Evolutionary conservation across 1,284 basidiomycete genomes (phyloP).

Genomic region (Tausonia pullulans): DNA sequence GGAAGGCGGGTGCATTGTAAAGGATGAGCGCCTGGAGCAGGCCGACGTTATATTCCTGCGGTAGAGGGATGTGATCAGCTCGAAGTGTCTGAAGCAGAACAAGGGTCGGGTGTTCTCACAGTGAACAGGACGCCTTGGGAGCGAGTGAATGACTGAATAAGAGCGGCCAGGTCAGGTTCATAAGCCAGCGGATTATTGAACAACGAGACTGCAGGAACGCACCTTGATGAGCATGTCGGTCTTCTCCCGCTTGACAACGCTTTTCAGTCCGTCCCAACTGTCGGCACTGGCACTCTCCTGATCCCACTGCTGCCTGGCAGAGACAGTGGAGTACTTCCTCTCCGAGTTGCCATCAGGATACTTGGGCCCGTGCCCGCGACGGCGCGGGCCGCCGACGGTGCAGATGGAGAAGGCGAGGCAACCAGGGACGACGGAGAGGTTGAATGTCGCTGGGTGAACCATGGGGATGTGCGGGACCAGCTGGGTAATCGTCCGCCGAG

Average conservation of each 20-base stretch:
- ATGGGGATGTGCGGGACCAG: background rate
- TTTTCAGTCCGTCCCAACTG: slow-evolving; percentile 14
- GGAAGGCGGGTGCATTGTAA: slow-evolving; percentile 36
- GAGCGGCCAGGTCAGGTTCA: background rate
- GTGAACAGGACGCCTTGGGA: slow-evolving; percentile 34
- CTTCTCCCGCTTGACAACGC: slow-evolving; percentile 30
- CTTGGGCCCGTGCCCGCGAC: background rate
- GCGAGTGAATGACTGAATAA: slow-evolving; percentile 29
- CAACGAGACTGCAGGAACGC: slow-evolving; percentile 2
- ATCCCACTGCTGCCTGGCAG: background rate
- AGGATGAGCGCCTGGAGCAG: slow-evolving; percentile 36
- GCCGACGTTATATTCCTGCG: slow-evolving; percentile 30
- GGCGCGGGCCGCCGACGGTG: background rate
- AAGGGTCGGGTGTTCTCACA: slow-evolving; percentile 1
- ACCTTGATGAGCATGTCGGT: slow-evolving; percentile 38
- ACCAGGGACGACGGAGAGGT: background rate
- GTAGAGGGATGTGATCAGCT: background rate
- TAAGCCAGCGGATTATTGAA: too few species aligned
- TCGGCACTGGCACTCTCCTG: slow-evolving; percentile 3
- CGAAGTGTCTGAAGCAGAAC: background rate
- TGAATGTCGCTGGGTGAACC: background rate
- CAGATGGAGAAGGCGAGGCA: background rate
- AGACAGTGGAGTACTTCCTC: too few species aligned
- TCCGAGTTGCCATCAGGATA: too few species aligned
- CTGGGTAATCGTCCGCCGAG: background rate